These are phyloP conservation scores for Pleurotus eryngii DNA, from an alignment of 768 basidiomycete genomes.

Conservation along the genomic window DNA sequence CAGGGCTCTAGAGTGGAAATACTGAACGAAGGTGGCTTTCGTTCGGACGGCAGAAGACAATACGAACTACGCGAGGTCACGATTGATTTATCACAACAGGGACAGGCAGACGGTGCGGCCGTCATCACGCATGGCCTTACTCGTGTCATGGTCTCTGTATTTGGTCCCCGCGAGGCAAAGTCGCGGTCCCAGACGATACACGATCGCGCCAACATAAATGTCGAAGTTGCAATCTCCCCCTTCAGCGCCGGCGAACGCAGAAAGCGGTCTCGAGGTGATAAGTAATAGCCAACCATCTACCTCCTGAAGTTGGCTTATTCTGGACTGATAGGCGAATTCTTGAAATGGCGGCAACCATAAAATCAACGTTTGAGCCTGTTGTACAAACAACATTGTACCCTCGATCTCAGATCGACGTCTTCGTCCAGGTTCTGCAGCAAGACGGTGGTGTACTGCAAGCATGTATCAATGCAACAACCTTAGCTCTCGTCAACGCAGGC, in stretches of 20 bases:
- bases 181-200: constrained; percentile 76
- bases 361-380: constrained; percentile 95
- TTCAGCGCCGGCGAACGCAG: constrained; percentile 84
- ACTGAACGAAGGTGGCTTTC: constrained; percentile 81
- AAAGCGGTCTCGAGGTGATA: constrained; percentile 78
- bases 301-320: constrained; percentile 6
- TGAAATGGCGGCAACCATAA: constrained; percentile 83
- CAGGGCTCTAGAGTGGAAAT: constrained; percentile 64
- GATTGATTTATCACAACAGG: constrained; percentile 74
- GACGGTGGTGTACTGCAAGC: constrained; percentile 91
- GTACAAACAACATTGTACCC: constrained; percentile 90
- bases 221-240: constrained; percentile 83
- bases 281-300: constrained; percentile 41
- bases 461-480: constrained; percentile 91
- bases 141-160: constrained; percentile 81
- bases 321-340: constrained; percentile 62
- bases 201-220: constrained; percentile 85
- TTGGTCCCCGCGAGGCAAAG: constrained; percentile 89
- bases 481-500: constrained; percentile 87
- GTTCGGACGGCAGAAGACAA: constrained; percentile 91
- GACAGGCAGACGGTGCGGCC: constrained; percentile 83
- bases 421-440: constrained; percentile 88
- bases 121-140: constrained; percentile 87
- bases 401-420: constrained; percentile 91
- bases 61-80: constrained; percentile 83